Evolutionary conservation across 495 filamentous ascomycete species (phyloP), one percentile per base, ranked within the genome.

Genomic region (Pseudevernia furfuracea): DNA sequence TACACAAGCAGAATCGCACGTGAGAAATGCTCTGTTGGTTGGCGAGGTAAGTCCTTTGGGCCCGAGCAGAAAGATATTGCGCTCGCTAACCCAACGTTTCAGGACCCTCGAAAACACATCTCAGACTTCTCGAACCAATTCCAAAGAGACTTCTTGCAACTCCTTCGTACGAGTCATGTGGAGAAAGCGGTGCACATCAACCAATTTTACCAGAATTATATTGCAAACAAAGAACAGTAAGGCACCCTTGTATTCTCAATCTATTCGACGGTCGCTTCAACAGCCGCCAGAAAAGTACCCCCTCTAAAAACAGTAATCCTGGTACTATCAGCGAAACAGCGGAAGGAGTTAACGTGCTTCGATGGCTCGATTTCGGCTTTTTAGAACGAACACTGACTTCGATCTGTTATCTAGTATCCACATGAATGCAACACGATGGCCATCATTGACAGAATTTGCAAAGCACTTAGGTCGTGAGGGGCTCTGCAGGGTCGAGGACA

Each of bases 391-490:
- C 11, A 8, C 28, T 53, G 28, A 53, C 28, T 53, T 53, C 14
- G 25, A 32, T 14, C 14, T 53, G 12, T 53, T 17, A 17, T 53
- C 19, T 53, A 53, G 49, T 71, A 80, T 91, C 19, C 95, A 97
- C 71, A 89, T 97, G 87, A 97, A 96, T 75, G 81, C 91, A 46
- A 97, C 94, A 5, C 84, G 85, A 68, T 97, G 91, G 91, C 82
- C 86, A 63, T 78, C 80, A 43, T 76, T 99, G 62, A 90, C 91
- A 6, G 91, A 97, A 67, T 97, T 96, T 78, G 89, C 86, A 6
- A 92, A 94, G 68, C 76, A 87, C 68, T 75, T 99, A 12, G 90
- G 91, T 2, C 76, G 88, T 34, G 91, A 96, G 72, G 89, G 92
- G 0, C 83, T 96, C 39, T 92, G 89, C 71, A 78, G 86, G 30